Evolutionary conservation across 176 grass and related monocot genomes (phyloP).

Genomic region (Pontederia crassipes): DNA sequence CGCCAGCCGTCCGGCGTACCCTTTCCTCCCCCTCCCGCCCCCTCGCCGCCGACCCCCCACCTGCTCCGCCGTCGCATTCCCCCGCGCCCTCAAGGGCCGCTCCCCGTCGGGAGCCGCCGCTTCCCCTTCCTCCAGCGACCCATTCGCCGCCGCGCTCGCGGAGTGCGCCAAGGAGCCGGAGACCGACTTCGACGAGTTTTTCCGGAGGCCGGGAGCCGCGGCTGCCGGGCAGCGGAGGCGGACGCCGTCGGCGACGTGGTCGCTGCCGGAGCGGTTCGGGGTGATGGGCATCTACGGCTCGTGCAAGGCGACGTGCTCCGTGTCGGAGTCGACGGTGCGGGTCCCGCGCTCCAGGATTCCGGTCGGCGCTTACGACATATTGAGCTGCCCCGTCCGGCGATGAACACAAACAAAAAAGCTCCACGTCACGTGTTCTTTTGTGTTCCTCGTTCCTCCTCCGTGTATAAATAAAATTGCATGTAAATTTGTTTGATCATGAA

Average conservation of each 20-base stretch:
- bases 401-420: too few relatives aligned
- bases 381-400: too few relatives aligned
- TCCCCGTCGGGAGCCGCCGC: too few relatives aligned
- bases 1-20: background rate
- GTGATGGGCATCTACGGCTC: constrained; percentile 1
- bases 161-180: background rate
- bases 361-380: too few relatives aligned
- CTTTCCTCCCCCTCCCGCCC: constrained; percentile 8
- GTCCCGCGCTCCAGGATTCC: background rate
- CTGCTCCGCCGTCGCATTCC: background rate
- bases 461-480: too few relatives aligned
- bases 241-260: background rate
- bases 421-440: too few relatives aligned
- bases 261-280: background rate
- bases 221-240: background rate
- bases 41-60: background rate
- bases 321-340: background rate
- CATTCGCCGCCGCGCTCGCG: constrained; percentile 7
- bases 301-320: constrained; percentile 11
- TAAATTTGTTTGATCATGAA: too few relatives aligned
- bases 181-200: background rate
- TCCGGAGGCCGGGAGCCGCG: background rate
- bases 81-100: background rate
- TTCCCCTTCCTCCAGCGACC: background rate
- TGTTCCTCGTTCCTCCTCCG: too few relatives aligned